Evolutionary conservation across 1,284 basidiomycete species (phyloP).

Genomic region (Ustilago vetiveriae): DNA sequence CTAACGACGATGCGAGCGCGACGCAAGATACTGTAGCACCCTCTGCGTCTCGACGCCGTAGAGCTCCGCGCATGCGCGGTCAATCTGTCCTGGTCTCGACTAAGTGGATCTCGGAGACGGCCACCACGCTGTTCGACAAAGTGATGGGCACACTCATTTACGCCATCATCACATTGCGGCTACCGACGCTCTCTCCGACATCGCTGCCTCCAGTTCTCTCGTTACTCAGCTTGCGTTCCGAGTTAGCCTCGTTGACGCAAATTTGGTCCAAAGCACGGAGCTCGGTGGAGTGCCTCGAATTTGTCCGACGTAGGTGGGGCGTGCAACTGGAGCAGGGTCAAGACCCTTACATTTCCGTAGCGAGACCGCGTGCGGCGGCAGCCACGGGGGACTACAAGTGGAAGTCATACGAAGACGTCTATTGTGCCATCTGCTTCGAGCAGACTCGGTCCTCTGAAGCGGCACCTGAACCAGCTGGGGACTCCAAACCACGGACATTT

Average conservation of each 20-base stretch:
- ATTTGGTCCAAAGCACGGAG: slow-evolving; percentile 43
- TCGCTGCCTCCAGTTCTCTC: slow-evolving; percentile 48
- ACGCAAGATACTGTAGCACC: background rate
- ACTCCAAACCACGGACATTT: background rate
- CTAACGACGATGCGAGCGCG: slow-evolving; percentile 1
- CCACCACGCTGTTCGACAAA: slow-evolving; percentile 42
- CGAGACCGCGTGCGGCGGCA: slow-evolving; percentile 23
- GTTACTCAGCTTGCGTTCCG: slow-evolving; percentile 46
- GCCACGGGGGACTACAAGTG: slow-evolving; percentile 38
- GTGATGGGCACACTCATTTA: slow-evolving; percentile 45
- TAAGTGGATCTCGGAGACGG: slow-evolving; percentile 48
- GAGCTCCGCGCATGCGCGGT: slow-evolving; percentile 45
- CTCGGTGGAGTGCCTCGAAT: slow-evolving; percentile 54
- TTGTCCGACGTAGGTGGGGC: slow-evolving; percentile 50
- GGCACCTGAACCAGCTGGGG: background rate
- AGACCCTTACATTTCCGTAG: slow-evolving; percentile 25
- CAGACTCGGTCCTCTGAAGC: slow-evolving; percentile 13
- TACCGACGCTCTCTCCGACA: slow-evolving; percentile 53
- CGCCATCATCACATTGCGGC: slow-evolving; percentile 38
- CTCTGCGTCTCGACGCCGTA: slow-evolving; percentile 18
- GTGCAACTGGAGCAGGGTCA: slow-evolving; percentile 17
- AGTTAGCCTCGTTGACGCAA: slow-evolving; percentile 34
- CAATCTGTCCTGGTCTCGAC: slow-evolving; percentile 47
- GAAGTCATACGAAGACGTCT: slow-evolving; percentile 45
- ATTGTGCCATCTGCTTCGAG: slow-evolving; percentile 56